Evolutionary conservation across 2,329 filamentous ascomycete genomes (phyloP), one percentile per base, ranked within the genome.

Genomic region (Biscogniauxia marginata): DNA sequence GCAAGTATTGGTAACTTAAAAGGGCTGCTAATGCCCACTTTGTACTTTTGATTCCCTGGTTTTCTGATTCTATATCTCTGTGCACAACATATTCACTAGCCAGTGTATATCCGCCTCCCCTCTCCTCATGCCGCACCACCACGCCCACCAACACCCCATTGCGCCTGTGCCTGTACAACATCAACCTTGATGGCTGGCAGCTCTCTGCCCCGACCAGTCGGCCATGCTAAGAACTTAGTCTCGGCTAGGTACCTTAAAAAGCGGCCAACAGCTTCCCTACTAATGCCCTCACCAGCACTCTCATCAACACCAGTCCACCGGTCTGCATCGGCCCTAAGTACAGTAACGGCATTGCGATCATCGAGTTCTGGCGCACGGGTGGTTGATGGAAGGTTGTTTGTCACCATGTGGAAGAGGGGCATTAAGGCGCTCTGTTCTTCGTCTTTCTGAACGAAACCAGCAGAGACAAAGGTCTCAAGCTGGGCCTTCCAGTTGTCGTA

Each of bases 301-400:
- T 79, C 80, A 60, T 87, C 83, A 39, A 82, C 71, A 1, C 79
- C 80, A 0, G 84, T 81, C 82, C 81, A 81, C 79, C 81, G 68
- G 54, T 79, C 77, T 1, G 78, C 78, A 67, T 93, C 87, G 5
- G 79, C 79, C 67, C 81, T 82, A 21, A 96, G 78, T 0, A 86
- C 82, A 1, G 76, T 75, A 1, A 83, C 79, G 0, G 90, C 84
- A 66, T 95, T 91, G 53, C 67, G 25, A 70, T 93, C 90, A 65
- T 91, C 87, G 8, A 95, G 81, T 68, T 90, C 88, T 0, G 88
- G 88, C 0, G 90, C 88, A 46, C 82, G 84, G 25, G 87, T 89
- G 64, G 84, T 84, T 34, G 80, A 79, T 0, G 88, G 88, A n/a
- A 91, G 76, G 70, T 91, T 83, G 21, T 81, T 80, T 11, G 84